Evolutionary conservation across 179 eudicot species (phyloP).

Genomic region (Carnegiea gigantea): DNA sequence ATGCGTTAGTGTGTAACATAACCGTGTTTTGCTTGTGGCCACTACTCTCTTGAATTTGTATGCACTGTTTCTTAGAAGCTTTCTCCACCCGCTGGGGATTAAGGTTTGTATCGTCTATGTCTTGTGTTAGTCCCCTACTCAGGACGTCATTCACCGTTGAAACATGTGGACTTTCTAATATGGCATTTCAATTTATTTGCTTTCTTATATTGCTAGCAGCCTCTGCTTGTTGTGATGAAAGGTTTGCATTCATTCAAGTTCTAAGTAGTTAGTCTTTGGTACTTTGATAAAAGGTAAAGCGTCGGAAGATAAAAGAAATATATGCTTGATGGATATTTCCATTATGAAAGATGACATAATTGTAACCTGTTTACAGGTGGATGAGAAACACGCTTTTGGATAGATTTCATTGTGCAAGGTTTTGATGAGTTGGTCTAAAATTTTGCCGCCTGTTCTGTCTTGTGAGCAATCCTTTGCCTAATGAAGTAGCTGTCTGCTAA

Average conservation of each 20-base stretch:
- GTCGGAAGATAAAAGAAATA: background rate
- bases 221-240: background rate
- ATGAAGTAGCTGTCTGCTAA: background rate
- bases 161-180: background rate
- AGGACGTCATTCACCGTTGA: background rate
- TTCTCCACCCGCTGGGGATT: background rate
- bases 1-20: background rate
- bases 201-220: background rate
- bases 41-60: background rate
- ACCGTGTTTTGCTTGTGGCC: background rate
- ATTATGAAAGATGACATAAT: background rate
- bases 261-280: background rate
- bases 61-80: background rate
- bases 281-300: background rate
- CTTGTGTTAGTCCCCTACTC: background rate
- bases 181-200: background rate
- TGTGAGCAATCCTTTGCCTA: background rate
- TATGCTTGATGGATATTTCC: background rate
- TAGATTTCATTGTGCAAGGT: background rate
- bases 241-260: background rate
- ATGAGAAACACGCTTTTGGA: conserved; percentile 1
- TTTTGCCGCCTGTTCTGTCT: background rate
- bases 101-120: background rate
- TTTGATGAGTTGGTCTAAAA: background rate
- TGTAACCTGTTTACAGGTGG: background rate